Percentiles rank a stretch among this genome's conserved stretches.
Evolutionary conservation across 192 early-diverging fungal species (phyloP).

Genomic region (Helicostylum pulchrum): DNA sequence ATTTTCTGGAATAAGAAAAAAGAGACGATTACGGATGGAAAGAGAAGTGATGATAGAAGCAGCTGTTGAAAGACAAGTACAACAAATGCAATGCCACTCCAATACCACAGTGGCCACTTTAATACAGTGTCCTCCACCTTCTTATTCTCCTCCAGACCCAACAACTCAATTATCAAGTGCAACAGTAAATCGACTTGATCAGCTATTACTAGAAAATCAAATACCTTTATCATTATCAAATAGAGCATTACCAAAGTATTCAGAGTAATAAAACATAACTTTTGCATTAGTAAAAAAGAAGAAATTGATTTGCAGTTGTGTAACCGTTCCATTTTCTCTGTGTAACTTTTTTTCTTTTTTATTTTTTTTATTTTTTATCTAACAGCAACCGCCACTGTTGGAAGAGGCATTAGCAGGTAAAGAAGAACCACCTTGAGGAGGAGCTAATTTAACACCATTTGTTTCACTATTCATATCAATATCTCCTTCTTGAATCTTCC

Average conservation of each 20-base stretch:
- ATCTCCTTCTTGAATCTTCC: conserved; percentile 73
- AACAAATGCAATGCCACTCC: neutral
- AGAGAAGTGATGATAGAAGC: neutral
- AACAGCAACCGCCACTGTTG: conserved; percentile 20
- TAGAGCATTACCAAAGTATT: conserved; percentile 8
- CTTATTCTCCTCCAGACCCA: conserved; percentile 13
- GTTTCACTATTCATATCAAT: conserved; percentile 71
- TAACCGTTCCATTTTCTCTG: neutral
- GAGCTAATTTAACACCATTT: conserved; percentile 61
- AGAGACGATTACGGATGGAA: neutral
- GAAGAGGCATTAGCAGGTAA: conserved; percentile 23
- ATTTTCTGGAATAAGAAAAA: neutral
- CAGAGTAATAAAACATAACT: neutral
- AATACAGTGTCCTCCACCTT: neutral
- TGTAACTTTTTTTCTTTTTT: neutral
- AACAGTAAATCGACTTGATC: conserved; percentile 1
- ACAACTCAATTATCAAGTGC: neutral
- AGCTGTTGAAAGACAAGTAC: conserved; percentile 3
- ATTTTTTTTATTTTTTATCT: neutral
- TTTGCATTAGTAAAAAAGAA: neutral
- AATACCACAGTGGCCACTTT: neutral
- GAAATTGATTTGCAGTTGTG: neutral
- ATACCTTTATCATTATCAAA: neutral
- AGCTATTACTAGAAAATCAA: conserved; percentile 1
- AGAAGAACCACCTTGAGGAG: conserved; percentile 45